Evolutionary conservation across 352 stramenopile genomes (phyloP), one percentile per base, ranked within the genome.

Genomic region (Blastocystis hominis): DNA sequence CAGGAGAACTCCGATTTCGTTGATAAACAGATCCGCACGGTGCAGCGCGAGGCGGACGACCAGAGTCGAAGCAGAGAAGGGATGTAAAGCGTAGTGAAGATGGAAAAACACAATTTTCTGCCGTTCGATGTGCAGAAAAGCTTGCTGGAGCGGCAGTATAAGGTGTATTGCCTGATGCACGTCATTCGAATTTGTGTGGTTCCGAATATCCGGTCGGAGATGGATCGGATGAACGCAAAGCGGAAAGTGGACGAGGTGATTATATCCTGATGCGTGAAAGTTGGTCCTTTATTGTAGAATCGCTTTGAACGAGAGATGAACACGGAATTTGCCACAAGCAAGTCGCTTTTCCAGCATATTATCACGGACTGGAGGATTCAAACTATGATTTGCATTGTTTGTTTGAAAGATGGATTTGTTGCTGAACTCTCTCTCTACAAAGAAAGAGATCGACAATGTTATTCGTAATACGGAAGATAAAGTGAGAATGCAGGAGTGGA

Each of bases 401-500:
- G 75, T 59, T 38, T 13, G 5, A 70, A 20, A 30, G 10, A 91
- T 92, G 88, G 92, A 92, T 88, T 89, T 94, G 17, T 86, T 95
- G 88, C 89, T 95, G n/a, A 89, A 93, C 88, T 88, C 90, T 15
- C 89, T 95, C 50, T 50, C 53, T 69, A 91, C 75, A 17, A 95
- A 95, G 88, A 77, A 88, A 4, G 91, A 89, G 38, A 90, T 95
- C 47, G 93, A 95, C 88, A 90, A 92, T 63, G 92, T 92, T 40
- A 95, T 95, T 86, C 91, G 91, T 81, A 42, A 86, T 77, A 95
- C 93, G 0, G 93, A 93, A 80, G 91, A 94, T 89, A 93, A 84
- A 44, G 72, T 84, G 46, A 20, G 44, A 7, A 15, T 55, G 13
- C 24, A 34, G 24, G 36, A 42, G 13, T 3, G 24, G 55, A 38